These are phyloP conservation scores for Cucumis sativus DNA, from an alignment of 306 rosid genomes.

Conservation along the genomic window DNA sequence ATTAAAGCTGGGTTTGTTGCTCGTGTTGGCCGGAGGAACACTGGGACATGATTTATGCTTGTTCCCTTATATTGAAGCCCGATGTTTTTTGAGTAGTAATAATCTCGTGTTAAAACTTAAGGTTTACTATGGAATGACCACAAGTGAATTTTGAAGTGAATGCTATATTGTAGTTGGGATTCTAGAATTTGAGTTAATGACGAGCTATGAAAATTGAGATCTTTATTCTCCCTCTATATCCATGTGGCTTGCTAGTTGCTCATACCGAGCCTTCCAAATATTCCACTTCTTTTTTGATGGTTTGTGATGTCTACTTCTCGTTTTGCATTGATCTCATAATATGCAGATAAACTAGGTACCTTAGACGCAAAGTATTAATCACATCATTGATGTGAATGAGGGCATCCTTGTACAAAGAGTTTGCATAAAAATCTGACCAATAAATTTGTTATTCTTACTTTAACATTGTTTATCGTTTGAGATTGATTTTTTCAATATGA, in stretches of 20 bases:
- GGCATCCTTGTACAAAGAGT: too few species aligned
- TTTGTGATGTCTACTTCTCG: too few species aligned
- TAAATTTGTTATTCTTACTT: too few species aligned
- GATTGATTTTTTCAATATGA: too few species aligned
- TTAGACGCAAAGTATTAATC: too few species aligned
- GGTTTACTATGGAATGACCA: background rate
- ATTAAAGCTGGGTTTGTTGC: constrained; percentile 96
- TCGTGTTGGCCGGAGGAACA: constrained; percentile 83
- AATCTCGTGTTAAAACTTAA: background rate
- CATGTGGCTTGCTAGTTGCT: background rate
- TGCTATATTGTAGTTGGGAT: background rate
- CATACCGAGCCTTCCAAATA: background rate
- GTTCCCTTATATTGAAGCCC: background rate
- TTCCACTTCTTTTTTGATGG: background rate
- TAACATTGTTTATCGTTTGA: too few species aligned
- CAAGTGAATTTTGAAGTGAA: constrained; percentile 1
- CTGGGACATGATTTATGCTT: constrained; percentile 38
- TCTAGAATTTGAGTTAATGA: background rate
- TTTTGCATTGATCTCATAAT: too few species aligned
- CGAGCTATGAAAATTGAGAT: background rate
- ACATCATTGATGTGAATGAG: too few species aligned
- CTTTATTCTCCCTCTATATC: background rate
- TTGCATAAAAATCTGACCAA: too few species aligned
- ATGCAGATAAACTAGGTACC: too few species aligned
- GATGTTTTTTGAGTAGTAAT: background rate